Conservation (phyloP, 2,329 filamentous ascomycete species). For the Orbilia blumenaviensis region DNA sequence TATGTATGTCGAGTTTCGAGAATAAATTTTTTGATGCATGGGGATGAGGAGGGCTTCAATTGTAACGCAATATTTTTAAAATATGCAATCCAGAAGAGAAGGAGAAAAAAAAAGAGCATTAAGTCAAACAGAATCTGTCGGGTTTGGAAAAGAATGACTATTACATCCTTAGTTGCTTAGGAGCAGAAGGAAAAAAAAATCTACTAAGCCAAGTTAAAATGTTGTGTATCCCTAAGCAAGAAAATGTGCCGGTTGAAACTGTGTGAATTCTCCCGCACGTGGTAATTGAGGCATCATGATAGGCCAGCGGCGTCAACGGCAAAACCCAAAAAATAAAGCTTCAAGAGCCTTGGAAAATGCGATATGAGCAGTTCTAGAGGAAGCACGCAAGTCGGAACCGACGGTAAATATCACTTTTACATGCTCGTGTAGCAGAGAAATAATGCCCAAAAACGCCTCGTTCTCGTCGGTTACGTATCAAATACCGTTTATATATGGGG, state of each 20-base stretch:
- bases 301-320: constrained; percentile 38
- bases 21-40: neutral
- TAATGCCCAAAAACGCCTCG: neutral
- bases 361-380: neutral
- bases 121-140: neutral
- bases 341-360: neutral
- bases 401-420: neutral
- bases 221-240: neutral
- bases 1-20: constrained; percentile 7
- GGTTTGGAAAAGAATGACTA: neutral
- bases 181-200: too few relatives aligned
- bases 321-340: constrained; percentile 1
- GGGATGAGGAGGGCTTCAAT: too few relatives aligned
- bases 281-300: constrained; percentile 46
- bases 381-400: neutral
- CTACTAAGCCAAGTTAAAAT: neutral
- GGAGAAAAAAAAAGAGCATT: neutral
- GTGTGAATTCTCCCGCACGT: constrained; percentile 13
- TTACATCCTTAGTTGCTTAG: neutral
- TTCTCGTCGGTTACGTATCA: constrained; percentile 3
- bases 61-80: neutral
- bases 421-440: too few relatives aligned
- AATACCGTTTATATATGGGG: neutral
- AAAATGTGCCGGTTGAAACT: constrained; percentile 10
- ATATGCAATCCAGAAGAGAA: neutral